These are phyloP conservation scores for Hylodesmum podocarpum DNA, from an alignment of 306 rosid genomes.

Conservation along the genomic window DNA sequence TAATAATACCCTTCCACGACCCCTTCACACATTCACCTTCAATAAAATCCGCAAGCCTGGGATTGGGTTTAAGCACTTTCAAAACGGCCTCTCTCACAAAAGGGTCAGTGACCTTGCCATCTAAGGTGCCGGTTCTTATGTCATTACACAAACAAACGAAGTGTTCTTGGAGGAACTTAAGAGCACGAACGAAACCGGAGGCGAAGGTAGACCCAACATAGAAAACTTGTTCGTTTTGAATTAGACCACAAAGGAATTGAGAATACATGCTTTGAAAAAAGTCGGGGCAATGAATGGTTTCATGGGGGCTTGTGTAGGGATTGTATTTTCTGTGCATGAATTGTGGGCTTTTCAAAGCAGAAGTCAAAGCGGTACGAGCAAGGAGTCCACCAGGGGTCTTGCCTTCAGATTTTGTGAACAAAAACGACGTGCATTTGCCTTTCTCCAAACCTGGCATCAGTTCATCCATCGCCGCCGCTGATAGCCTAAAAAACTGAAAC, in stretches of 20 bases:
- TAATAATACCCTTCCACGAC: background rate
- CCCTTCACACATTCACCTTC: background rate
- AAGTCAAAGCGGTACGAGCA: constrained; percentile 2
- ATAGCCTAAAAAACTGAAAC: background rate
- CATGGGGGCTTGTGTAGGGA: background rate
- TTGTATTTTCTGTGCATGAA: background rate
- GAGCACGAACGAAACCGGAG: constrained; percentile 3
- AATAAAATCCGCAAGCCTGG: background rate
- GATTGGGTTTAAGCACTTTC: background rate
- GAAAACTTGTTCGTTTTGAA: background rate
- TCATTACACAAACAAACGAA: background rate
- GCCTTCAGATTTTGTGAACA: constrained; percentile 1
- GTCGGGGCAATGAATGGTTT: background rate
- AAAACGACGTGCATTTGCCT: constrained; percentile 3
- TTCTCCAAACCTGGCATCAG: background rate
- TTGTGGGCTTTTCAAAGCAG: background rate
- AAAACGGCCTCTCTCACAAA: background rate
- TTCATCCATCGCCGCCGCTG: background rate
- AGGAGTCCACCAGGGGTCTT: background rate
- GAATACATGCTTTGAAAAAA: constrained; percentile 13
- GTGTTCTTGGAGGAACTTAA: background rate
- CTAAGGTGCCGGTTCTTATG: background rate
- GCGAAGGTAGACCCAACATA: background rate
- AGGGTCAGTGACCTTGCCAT: background rate
- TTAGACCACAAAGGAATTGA: constrained; percentile 3